Conservation (phyloP, 768 basidiomycete genomes). For the Rhizopogon salebrosus region DNA sequence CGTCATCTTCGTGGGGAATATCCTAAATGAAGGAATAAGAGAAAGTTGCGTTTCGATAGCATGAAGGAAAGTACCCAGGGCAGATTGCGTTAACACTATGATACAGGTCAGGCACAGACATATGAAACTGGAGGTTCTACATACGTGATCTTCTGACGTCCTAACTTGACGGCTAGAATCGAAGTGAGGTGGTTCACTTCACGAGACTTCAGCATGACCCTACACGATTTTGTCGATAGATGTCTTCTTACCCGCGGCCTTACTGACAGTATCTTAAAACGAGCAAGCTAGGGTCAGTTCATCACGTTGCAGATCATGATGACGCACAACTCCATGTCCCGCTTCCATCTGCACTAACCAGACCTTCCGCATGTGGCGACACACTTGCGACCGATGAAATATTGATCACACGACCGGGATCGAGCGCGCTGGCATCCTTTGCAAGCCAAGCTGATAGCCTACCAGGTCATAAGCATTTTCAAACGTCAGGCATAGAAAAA, state of each 20-base stretch:
- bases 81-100: slow-evolving; percentile 79
- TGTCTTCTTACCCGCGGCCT: slow-evolving; percentile 57
- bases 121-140: slow-evolving; percentile 19
- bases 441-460: slow-evolving; percentile 44
- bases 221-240: background rate
- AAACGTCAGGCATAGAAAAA: background rate
- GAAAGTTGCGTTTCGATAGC: background rate
- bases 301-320: background rate
- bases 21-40: slow-evolving; percentile 26
- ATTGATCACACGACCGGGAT: slow-evolving; percentile 78
- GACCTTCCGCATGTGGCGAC: slow-evolving; percentile 41
- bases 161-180: slow-evolving; percentile 62
- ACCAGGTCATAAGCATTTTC: background rate
- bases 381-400: slow-evolving; percentile 70
- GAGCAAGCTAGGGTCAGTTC: background rate
- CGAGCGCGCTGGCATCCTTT: slow-evolving; percentile 56
- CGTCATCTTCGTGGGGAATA: slow-evolving; percentile 86
- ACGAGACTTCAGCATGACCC: background rate
- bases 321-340: slow-evolving; percentile 80
- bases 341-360: slow-evolving; percentile 46
- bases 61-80: slow-evolving; percentile 51
- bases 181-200: slow-evolving; percentile 76
- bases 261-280: slow-evolving; percentile 65
- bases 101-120: slow-evolving; percentile 1
- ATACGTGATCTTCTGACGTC: slow-evolving; percentile 57